Base-by-base conservation (phyloP, 106 monocot species). In the Dendrobium catenatum region DNA sequence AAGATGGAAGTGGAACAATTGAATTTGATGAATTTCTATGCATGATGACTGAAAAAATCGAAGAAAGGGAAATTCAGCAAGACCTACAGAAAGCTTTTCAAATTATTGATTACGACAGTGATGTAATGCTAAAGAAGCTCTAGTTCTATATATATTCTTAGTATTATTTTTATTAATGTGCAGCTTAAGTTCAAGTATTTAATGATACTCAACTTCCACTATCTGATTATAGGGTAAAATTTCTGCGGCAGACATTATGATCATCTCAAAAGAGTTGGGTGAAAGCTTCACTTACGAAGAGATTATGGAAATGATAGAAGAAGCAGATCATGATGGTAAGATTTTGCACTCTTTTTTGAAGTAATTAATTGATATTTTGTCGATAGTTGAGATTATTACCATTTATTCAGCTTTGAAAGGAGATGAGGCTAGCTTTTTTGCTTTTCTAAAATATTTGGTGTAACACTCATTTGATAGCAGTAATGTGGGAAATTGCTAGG, bases 41-140 rank as follows among this genome's bases (percentile, higher is more conserved):
- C 79, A 96, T 96, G 96, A 94, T 96, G 96, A 96, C 96, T 16
- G 86, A 82, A 42, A 96, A 96, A 81, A 90, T 94, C 56, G 96
- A 94, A 61, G 94, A 96, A 85, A 89, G 92, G 82, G 94, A 96
- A 79, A 90, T 81, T 8, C 84, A 77, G 77, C 92, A 94, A 73
- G 90, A 96, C 16, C 81, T 96, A 5, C 83, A 68, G 81, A 96
- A 91, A 89, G 94, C 94, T 77, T 96, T 96, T 86, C 84, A 83
- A 24, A 85, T 96, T 79, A 88, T 96, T 43, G 96, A 94, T 77
- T 84, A 92, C 6, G 96, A 96, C 84, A 87, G 86, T 42, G 90
- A 96, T 86, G 96, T 96, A 85, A 4, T 68, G 5, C 9, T 82
- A 8, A 79, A 18, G 19, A n/a, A 17, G 9, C 42, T 29, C 51